Conservation (phyloP, 805 yeast genomes). For the Hanseniaspora guilliermondii region DNA sequence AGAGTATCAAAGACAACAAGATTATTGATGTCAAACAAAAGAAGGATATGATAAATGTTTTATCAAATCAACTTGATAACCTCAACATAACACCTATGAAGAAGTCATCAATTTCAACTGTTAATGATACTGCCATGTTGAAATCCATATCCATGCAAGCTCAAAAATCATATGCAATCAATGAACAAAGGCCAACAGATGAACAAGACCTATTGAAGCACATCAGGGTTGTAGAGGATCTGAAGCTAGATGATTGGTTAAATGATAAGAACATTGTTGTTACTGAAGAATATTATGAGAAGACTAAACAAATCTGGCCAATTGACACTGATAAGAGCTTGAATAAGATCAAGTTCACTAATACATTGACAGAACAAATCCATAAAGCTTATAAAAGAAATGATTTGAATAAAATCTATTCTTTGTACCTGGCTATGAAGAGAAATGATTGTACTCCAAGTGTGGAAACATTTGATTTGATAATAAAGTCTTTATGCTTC, state of each 20-base stretch:
- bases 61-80: neutral
- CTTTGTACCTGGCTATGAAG: conserved; percentile 31
- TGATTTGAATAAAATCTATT: conserved; percentile 29
- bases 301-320: conserved; percentile 23
- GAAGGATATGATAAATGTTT: neutral
- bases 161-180: conserved; percentile 2
- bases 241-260: conserved; percentile 15
- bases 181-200: neutral
- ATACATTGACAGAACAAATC: conserved; percentile 26
- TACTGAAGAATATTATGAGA: conserved; percentile 10
- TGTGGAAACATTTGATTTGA: conserved; percentile 39
- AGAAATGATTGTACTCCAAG: conserved; percentile 38
- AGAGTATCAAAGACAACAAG: neutral
- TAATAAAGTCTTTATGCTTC: conserved; percentile 40
- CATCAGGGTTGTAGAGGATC: conserved; percentile 15
- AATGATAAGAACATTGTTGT: conserved; percentile 7
- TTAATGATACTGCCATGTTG: neutral
- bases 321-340: conserved; percentile 24
- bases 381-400: conserved; percentile 18
- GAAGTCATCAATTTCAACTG: neutral
- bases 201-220: neutral
- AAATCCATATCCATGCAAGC: conserved; percentile 12
- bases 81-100: neutral
- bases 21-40: neutral
- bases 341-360: conserved; percentile 25